Base-by-base conservation (phyloP, 176 grass and related monocot species). In the Coix lacrymajobi region DNA sequence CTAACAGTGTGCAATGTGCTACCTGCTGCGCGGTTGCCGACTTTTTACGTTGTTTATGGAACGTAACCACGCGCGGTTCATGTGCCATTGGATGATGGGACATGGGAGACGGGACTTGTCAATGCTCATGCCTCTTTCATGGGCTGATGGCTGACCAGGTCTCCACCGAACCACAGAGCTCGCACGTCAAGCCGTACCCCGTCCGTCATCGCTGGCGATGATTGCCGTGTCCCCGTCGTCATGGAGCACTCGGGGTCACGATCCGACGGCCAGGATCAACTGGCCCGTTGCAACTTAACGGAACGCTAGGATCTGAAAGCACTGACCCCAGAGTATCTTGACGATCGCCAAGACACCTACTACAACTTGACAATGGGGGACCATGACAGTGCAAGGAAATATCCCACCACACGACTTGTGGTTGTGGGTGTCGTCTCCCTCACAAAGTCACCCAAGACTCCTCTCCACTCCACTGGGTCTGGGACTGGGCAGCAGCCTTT, bases 121-220 rank as follows among this genome's bases (percentile, higher is more conserved):
- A 49, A 46, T 46, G 17, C 46, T n/a, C 52, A 57, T 57, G 52
- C 20, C 52, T 24, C 52, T 51, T 51, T 51, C 22, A 3, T 54
- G 19, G 49, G 19, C 11, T n/a, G 20, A 33, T 12, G 24, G 44
- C 46, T 31, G 81, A 74, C 81, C 29, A 9, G 69, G 75, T 88
- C 26, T 51, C 7, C n/a, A 32, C 43, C 43, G 13, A 83, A 64
- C 8, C 41, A 24, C 30, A 31, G 17, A 24, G 3, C n/a, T n/a
- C 61, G 22, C 38, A 60, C 31, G 2, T 25, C 54, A 78, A 28
- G 28, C 63, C 12, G 7, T 48, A 4, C 4, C 4, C 36, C 77
- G 61, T 57, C 69, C 77, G 69, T 81, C 85, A 45, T 75, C 6
- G 74, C 75, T 65, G 56, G 7, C 44, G 67, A 67, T 60, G 7